These are phyloP conservation scores for Trypanosoma mega DNA, from an alignment of 208 protist genomes.

Conservation along the genomic window DNA sequence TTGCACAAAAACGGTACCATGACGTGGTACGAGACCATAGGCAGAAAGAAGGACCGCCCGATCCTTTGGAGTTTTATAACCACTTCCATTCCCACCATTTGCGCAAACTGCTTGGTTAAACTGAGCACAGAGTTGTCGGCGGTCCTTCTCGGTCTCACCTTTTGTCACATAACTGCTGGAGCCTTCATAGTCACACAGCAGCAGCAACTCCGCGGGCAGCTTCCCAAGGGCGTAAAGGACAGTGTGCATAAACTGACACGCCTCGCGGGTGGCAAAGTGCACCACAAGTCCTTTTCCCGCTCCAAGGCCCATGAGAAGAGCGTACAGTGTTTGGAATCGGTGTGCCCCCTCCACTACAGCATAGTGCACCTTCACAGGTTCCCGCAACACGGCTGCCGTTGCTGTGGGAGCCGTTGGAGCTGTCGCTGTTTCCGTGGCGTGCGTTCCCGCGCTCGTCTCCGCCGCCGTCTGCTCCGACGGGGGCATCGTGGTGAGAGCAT, in stretches of 20 bases:
- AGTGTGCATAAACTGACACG: slow-evolving; percentile 53
- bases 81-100: not conserved
- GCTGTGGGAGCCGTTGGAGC: not conserved
- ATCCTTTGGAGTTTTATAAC: slow-evolving; percentile 18
- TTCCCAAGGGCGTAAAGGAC: slow-evolving; percentile 48
- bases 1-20: slow-evolving; percentile 49
- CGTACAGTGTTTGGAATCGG: slow-evolving; percentile 66
- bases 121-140: slow-evolving; percentile 27
- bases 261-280: slow-evolving; percentile 66
- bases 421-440: not conserved
- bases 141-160: slow-evolving; percentile 35
- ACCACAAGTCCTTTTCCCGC: slow-evolving; percentile 52
- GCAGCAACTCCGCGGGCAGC: slow-evolving; percentile 36
- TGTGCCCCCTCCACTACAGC: slow-evolving; percentile 44
- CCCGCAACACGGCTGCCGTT: slow-evolving; percentile 14
- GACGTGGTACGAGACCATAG: slow-evolving; percentile 53
- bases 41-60: slow-evolving; percentile 62
- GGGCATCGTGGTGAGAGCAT: slow-evolving; percentile 28
- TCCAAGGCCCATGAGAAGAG: slow-evolving; percentile 45
- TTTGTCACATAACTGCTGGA: slow-evolving; percentile 37
- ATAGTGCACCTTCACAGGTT: slow-evolving; percentile 55
- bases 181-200: slow-evolving; percentile 71
- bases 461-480: too few species aligned
- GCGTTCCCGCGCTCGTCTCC: too few species aligned
- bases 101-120: slow-evolving; percentile 48